Evolutionary conservation across 2,329 filamentous ascomycete genomes (phyloP).

Genomic region (Falciphora oryzae): DNA sequence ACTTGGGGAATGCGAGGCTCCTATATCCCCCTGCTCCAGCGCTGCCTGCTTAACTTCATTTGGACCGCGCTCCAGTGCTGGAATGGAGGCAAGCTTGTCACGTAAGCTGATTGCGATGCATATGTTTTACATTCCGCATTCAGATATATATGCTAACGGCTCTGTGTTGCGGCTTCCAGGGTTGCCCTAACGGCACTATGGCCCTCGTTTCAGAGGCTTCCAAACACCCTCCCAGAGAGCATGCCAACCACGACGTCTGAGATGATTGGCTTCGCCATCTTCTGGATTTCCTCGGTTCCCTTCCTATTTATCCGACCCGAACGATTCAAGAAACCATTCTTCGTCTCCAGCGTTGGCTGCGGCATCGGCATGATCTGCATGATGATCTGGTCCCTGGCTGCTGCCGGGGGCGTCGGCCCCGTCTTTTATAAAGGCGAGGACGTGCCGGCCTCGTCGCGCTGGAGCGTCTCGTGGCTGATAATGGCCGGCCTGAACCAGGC

Average conservation of each 20-base stretch:
- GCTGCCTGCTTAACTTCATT: constrained; percentile 43
- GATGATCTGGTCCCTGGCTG: constrained; percentile 40
- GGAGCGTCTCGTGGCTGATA: constrained; percentile 37
- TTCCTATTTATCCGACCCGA: constrained; percentile 44
- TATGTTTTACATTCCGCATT: constrained; percentile 2
- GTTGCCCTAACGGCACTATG: constrained; percentile 39
- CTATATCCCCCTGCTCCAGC: constrained; percentile 41
- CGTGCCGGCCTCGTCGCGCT: constrained; percentile 28
- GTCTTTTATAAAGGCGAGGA: constrained; percentile 33
- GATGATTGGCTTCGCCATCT: constrained; percentile 44
- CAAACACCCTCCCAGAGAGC: constrained; percentile 36
- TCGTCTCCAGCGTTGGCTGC: constrained; percentile 36
- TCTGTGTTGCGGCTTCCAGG: not conserved
- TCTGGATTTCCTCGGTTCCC: constrained; percentile 42
- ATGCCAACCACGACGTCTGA: constrained; percentile 35
- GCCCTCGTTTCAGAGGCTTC: constrained; percentile 37
- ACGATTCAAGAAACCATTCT: constrained; percentile 41
- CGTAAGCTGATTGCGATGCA: constrained; percentile 1
- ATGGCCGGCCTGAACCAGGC: constrained; percentile 39
- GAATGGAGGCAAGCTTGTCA: constrained; percentile 28
- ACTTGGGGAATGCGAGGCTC: constrained; percentile 43
- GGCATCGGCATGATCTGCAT: constrained; percentile 40
- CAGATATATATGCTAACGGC: constrained; percentile 16
- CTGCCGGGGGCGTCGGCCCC: constrained; percentile 37
- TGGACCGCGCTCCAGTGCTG: constrained; percentile 42